These are phyloP conservation scores for Marsdenia floribunda DNA, from an alignment of 257 asterid species.

Conservation along the genomic window DNA sequence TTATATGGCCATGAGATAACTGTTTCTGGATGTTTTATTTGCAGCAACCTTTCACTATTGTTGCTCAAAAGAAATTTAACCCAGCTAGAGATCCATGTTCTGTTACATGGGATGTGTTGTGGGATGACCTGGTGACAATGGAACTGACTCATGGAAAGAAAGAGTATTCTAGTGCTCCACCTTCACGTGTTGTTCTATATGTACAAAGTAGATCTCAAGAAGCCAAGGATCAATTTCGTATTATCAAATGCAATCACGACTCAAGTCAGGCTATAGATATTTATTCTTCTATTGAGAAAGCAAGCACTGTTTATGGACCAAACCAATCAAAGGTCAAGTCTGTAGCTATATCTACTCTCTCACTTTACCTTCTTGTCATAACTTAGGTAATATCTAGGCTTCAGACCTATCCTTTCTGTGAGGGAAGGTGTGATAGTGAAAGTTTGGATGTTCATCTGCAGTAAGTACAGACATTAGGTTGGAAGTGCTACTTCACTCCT, in stretches of 20 bases:
- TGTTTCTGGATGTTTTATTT: conserved; percentile 20
- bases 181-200: conserved; percentile 76
- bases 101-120: conserved; percentile 79
- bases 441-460: conserved; percentile 4
- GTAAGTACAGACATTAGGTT: not conserved
- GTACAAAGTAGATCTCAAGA: conserved; percentile 57
- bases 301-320: conserved; percentile 66
- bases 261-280: conserved; percentile 79
- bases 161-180: conserved; percentile 68
- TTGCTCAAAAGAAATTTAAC: conserved; percentile 85
- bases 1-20: conserved; percentile 14
- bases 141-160: conserved; percentile 83
- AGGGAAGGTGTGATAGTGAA: not conserved
- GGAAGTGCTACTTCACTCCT: conserved; percentile 6
- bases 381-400: not conserved
- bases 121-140: conserved; percentile 84
- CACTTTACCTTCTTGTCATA: conserved; percentile 12
- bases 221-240: conserved; percentile 70
- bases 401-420: not conserved
- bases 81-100: conserved; percentile 96
- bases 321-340: conserved; percentile 51
- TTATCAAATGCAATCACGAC: conserved; percentile 68
- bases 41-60: conserved; percentile 90
- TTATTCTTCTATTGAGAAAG: conserved; percentile 75
- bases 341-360: conserved; percentile 10